Evolutionary conservation across 148 eudicot genomes (phyloP), one percentile per base, ranked within the genome.

Genomic region (Amaranthus cruentus): DNA sequence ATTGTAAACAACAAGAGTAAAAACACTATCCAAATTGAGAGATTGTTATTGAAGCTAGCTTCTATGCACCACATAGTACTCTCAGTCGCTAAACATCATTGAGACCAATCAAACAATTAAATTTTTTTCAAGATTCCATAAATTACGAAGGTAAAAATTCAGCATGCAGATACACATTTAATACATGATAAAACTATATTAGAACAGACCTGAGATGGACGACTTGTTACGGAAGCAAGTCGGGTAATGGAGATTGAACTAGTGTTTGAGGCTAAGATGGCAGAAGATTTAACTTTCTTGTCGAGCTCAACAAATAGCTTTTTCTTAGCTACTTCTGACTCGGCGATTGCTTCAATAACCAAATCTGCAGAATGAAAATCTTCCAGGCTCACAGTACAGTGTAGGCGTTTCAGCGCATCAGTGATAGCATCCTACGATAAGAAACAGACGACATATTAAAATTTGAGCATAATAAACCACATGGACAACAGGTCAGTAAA

Each of bases 191-290:
- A 28, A 15, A 69, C 0, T 12, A 11, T 11, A 47, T 18, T 57
- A 44, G 49, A 7, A 28, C 79, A 28, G 68, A 90, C 98, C 96
- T 92, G 90, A 49, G 66, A 55, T 11, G 96, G 91, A 50, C 93
- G 87, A 47, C 73, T 86, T 50, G 98, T 90, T 47, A 79, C 86
- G 76, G 96, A 75, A 63, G 91, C 98, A 65, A 92, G 79, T 55
- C 96, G 85, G 47, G 98, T 87, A 54, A 92, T 90, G 60, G 98
- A 90, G 73, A 92, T 90, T 14, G 98, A 92, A 69, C 98, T 92
- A 1, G 96, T 92, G 79, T 92, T 92, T 43, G 98, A 92, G 57
- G 98, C 96, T 77, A 93, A 84, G 76, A 93, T 88, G 58, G 94
- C 84, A 55, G 96, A 88, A 15, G 62, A 66, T 79, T 88, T 90